Evolutionary conservation across 176 grass and related monocot genomes (phyloP), one percentile per base, ranked within the genome.

Genomic region (Elymus sibiricus): DNA sequence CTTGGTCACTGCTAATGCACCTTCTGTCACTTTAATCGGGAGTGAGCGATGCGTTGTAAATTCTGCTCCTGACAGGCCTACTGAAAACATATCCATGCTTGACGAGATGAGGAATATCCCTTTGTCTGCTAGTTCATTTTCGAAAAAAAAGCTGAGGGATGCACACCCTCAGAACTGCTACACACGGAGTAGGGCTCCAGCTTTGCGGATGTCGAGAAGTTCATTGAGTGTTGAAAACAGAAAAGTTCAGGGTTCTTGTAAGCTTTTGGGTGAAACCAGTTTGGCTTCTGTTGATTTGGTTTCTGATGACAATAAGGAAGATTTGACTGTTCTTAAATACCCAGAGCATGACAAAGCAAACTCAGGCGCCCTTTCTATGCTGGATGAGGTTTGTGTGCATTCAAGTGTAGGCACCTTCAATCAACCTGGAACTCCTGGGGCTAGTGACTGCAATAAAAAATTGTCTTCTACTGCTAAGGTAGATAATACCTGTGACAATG

Each of bases 21-120:
- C 81, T 84, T 83, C 78, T 62, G 70, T 70, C 60, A 42, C 76
- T 81, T 35, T 74, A 67, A 62, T 21, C 38, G 70, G 73, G 59
- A 85, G 39, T 15, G 64, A 90, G 24, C 63, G 46, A 9, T 94
- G 89, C 28, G 65, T 87, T 79, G 82, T 88, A 63, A 92, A 96
- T 90, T 92, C 87, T 70, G 81, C 72, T 71, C 79, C 69, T 72
- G 87, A 92, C 17, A 86, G 89, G 24, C 92, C 76, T 83, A 82
- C 86, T 79, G 88, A 95, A 87, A 95, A 87, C 71, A 77, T 82
- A 75, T 88, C 92, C 3, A 91, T 93, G 70, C 93, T 93, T 77
- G 89, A 93, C 84, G 90, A 93, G 86, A 88, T 90, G 85, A 87
- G 89, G 67, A 81, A 91, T 64, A 77, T 72, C 14, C 55, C 88